Evolutionary conservation across 108 stramenopile species (phyloP).

Genomic region (Skeletonema potamos): DNA sequence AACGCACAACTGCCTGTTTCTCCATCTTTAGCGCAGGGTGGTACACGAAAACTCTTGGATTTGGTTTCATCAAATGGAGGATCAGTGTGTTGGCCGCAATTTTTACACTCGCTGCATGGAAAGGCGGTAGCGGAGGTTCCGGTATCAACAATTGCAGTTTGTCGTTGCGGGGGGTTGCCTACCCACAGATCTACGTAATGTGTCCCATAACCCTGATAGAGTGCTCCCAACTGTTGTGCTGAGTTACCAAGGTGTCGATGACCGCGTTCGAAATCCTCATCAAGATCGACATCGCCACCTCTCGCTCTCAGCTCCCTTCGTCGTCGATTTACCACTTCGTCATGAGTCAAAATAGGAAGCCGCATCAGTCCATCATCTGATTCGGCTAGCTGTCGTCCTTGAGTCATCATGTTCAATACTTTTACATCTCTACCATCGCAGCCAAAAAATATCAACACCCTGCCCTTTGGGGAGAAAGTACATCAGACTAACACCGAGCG

Average conservation of each 20-base stretch:
- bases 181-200: slow-evolving; percentile 77
- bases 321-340: background rate
- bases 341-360: background rate
- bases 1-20: background rate
- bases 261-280: background rate
- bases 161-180: slow-evolving; percentile 71
- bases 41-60: slow-evolving; percentile 30
- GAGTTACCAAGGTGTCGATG: background rate
- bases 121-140: slow-evolving; percentile 75
- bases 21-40: slow-evolving; percentile 28
- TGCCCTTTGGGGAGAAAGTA: too few species aligned
- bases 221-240: slow-evolving; percentile 19
- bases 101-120: slow-evolving; percentile 61
- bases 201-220: slow-evolving; percentile 40
- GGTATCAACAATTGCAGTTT: slow-evolving; percentile 78
- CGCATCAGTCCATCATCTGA: background rate
- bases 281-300: background rate
- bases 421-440: too few species aligned
- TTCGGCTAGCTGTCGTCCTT: background rate
- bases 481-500: too few species aligned
- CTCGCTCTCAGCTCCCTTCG: background rate
- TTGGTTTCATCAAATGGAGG: slow-evolving; percentile 42
- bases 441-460: too few species aligned
- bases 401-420: background rate
- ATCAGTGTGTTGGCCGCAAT: slow-evolving; percentile 68